Evolutionary conservation across 2,329 filamentous ascomycete species (phyloP).

Genomic region (Neophaeococcomyces aloes): DNA sequence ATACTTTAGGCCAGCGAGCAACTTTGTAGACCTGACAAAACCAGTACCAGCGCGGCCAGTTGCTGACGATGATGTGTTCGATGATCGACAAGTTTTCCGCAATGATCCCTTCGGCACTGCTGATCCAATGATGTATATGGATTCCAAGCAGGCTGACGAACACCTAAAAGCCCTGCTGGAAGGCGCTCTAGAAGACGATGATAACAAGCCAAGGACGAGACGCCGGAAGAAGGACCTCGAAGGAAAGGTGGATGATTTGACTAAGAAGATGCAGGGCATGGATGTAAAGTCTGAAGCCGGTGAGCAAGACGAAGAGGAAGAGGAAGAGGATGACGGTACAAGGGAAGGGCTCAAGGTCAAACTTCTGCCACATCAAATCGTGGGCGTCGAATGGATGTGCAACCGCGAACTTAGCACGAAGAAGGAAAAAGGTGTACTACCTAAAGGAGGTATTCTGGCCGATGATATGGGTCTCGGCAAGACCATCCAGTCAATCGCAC

Average conservation of each 20-base stretch:
- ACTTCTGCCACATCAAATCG: constrained; percentile 84
- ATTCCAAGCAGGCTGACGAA: constrained; percentile 40
- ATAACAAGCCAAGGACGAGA: constrained; percentile 31
- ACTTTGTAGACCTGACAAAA: constrained; percentile 40
- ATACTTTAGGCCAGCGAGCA: constrained; percentile 34
- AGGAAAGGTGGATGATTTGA: constrained; percentile 31
- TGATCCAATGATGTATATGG: constrained; percentile 44
- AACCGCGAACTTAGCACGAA: constrained; percentile 79
- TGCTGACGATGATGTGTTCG: constrained; percentile 34
- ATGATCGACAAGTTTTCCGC: constrained; percentile 34
- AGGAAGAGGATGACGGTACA: constrained; percentile 47
- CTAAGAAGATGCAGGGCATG: constrained; percentile 34
- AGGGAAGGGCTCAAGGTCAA: constrained; percentile 78
- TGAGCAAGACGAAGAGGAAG: constrained; percentile 24
- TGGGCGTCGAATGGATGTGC: constrained; percentile 90
- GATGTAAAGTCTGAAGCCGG: constrained; percentile 29
- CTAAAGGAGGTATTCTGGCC: constrained; percentile 87
- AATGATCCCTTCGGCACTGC: constrained; percentile 43
- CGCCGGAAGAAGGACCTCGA: constrained; percentile 31
- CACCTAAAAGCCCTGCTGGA: constrained; percentile 43
- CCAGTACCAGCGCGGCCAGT: background rate
- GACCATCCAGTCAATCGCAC: constrained; percentile 83
- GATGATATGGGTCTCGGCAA: constrained; percentile 96
- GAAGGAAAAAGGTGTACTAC: constrained; percentile 66
- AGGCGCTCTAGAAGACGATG: constrained; percentile 42